Evolutionary conservation across 495 filamentous ascomycete genomes (phyloP).

Genomic region (Pseudevernia furfuracea): DNA sequence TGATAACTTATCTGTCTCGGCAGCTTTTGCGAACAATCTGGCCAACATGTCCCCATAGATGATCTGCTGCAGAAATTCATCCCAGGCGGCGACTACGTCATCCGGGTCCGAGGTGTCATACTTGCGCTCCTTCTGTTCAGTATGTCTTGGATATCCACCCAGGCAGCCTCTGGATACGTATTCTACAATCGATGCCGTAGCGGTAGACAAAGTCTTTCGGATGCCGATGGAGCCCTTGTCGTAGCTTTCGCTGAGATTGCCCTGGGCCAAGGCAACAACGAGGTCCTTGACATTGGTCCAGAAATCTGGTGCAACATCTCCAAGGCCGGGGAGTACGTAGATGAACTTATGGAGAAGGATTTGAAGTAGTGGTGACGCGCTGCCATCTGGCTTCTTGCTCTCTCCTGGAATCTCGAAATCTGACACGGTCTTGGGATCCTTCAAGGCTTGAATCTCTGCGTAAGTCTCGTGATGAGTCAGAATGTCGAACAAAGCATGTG

Average conservation of each 20-base stretch:
- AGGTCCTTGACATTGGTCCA: slow-evolving; percentile 47
- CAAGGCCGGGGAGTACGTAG: slow-evolving; percentile 49
- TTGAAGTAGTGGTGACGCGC: slow-evolving; percentile 51
- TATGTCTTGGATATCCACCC: slow-evolving; percentile 39
- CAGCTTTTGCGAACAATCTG: slow-evolving; percentile 47
- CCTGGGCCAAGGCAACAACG: slow-evolving; percentile 43
- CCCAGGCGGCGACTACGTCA: slow-evolving; percentile 48
- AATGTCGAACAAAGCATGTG: slow-evolving; percentile 57
- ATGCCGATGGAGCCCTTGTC: slow-evolving; percentile 58
- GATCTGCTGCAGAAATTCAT: slow-evolving; percentile 48
- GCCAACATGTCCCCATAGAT: slow-evolving; percentile 53
- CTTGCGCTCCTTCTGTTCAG: slow-evolving; percentile 29
- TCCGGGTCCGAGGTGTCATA: slow-evolving; percentile 48
- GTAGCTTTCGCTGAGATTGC: slow-evolving; percentile 59
- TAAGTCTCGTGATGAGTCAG: slow-evolving; percentile 59
- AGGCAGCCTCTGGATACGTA: slow-evolving; percentile 49
- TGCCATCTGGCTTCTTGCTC: slow-evolving; percentile 27
- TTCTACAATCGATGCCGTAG: slow-evolving; percentile 53
- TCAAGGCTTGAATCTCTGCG: slow-evolving; percentile 53
- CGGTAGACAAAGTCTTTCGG: slow-evolving; percentile 58
- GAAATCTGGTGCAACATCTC: slow-evolving; percentile 48
- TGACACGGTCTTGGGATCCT: slow-evolving; percentile 44
- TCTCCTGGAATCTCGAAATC: slow-evolving; percentile 53
- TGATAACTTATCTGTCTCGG: slow-evolving; percentile 46
- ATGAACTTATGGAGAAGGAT: slow-evolving; percentile 49